phyloP scores from a whole-genome alignment of 2,329 filamentous ascomycete genomes.

The Aspergillus ochraceoroseus region DNA sequence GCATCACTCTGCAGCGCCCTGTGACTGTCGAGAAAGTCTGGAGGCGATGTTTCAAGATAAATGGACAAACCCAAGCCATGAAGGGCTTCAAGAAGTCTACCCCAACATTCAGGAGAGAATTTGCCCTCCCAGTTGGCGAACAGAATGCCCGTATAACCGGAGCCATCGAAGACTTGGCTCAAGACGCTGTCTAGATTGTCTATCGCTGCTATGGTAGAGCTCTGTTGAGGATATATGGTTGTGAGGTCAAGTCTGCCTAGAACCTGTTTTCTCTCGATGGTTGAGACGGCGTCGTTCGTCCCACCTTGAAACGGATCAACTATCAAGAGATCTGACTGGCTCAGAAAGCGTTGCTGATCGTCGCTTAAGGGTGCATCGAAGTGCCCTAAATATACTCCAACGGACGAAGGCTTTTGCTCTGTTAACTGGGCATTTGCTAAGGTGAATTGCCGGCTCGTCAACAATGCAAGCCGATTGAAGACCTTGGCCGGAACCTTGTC shows the following conservation, averaged over 20 bases:
- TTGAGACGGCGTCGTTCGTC: slow-evolving; percentile 33
- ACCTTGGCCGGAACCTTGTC: slow-evolving; percentile 27
- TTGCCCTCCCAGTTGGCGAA: slow-evolving; percentile 41
- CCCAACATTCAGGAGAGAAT: slow-evolving; percentile 29
- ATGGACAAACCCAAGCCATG: slow-evolving; percentile 37
- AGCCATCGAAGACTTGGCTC: slow-evolving; percentile 23
- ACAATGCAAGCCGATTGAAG: slow-evolving; percentile 20
- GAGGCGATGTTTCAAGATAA: slow-evolving; percentile 43
- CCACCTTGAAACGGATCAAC: slow-evolving; percentile 42
- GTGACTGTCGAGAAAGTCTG: slow-evolving; percentile 39
- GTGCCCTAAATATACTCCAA: slow-evolving; percentile 44
- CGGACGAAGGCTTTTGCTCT: slow-evolving; percentile 32
- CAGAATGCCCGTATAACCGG: slow-evolving; percentile 39
- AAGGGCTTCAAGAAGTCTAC: slow-evolving; percentile 33
- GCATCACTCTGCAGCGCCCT: slow-evolving; percentile 33
- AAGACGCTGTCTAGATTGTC: slow-evolving; percentile 31
- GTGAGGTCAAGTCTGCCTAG: slow-evolving; percentile 35
- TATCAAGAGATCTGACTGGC: slow-evolving; percentile 44
- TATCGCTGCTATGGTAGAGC: slow-evolving; percentile 25
- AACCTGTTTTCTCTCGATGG: slow-evolving; percentile 19
- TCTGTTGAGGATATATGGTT: slow-evolving; percentile 19
- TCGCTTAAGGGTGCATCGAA: slow-evolving; percentile 33
- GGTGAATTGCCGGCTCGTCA: slow-evolving; percentile 23
- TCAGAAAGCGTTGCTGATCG: slow-evolving; percentile 35
- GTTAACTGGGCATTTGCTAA: slow-evolving; percentile 16